Evolutionary conservation across 176 grass and related monocot genomes (phyloP).

Genomic region (Miscanthus lutarioriparius): DNA sequence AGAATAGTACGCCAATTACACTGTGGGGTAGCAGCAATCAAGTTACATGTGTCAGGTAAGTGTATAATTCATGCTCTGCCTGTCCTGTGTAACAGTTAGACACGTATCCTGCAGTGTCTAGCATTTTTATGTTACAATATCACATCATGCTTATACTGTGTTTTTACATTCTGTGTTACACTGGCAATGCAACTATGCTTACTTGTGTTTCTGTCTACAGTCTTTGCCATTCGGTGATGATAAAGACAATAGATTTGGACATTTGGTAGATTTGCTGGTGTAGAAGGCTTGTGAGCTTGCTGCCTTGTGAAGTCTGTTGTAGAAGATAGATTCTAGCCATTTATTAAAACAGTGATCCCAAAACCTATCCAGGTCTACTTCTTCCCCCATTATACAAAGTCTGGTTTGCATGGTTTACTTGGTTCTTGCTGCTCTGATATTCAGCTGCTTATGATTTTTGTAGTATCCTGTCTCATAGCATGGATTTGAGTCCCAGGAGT

Average conservation of each 20-base stretch:
- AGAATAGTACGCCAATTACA: slow-evolving; percentile 80
- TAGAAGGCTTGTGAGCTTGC: slow-evolving; percentile 88
- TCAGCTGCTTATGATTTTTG: neutral
- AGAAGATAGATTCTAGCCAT: slow-evolving; percentile 94
- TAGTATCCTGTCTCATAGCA: slow-evolving; percentile 86
- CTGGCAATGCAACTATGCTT: slow-evolving; percentile 1
- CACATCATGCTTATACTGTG: neutral
- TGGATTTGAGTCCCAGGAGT: slow-evolving; percentile 79
- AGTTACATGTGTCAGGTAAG: slow-evolving; percentile 96
- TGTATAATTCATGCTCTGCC: neutral
- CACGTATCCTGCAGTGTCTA: too few relatives aligned
- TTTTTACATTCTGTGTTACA: slow-evolving; percentile 14
- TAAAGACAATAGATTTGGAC: slow-evolving; percentile 94
- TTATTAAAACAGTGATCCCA: slow-evolving; percentile 79
- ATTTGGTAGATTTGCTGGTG: slow-evolving; percentile 85
- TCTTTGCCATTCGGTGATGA: slow-evolving; percentile 92
- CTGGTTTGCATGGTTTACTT: neutral
- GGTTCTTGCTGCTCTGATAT: slow-evolving; percentile 17
- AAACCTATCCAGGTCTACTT: slow-evolving; percentile 87
- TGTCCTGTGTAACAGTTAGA: neutral
- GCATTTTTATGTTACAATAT: neutral
- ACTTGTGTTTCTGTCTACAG: slow-evolving; percentile 38
- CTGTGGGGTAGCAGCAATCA: slow-evolving; percentile 71
- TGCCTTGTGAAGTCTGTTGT: slow-evolving; percentile 92
- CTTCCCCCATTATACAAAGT: neutral